Base-by-base conservation (phyloP, 2,329 filamentous ascomycete species). In the Clarireedia monteithiana region DNA sequence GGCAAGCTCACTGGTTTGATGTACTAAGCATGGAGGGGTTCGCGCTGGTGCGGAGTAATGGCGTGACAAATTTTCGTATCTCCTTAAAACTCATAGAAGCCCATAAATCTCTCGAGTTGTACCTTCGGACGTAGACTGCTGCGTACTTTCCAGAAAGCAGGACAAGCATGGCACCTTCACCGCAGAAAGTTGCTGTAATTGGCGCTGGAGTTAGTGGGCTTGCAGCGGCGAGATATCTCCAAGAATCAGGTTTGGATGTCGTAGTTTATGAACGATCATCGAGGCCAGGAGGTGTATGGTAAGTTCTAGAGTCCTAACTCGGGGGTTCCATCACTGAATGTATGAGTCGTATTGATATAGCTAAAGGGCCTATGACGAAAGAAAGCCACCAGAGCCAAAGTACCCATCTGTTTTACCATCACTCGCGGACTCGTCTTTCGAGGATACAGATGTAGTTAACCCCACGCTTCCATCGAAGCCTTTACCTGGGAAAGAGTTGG, bases 251-350 rank as follows among this genome's bases (percentile, higher is more conserved):
- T 0, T 54, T 78, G 4, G 70, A 80, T 7, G 76, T 81, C 1
- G 76, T 73, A 0, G 73, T 83, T 0, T 82, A 78, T 59, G 80
- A 84, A 59, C 71, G 81, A 53, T 76, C 73, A 4, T 69, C 70
- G 53, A 73, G 70, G 15, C 72, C 75, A n/a, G 80, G 81, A 2
- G 80, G 81, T 14, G 73, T 81, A 27, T 83, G 81, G 80, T 64
- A 23, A 34, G 55, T 46, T 30, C 1, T 12, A 10, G 1, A 10
- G 4, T 39, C 34, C 17, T 44, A 48, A 39, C 9, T n/a, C 38
- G 7, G 12, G 2, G 15, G 20, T 20, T 4, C 14, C 17, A 4
- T 7, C 14, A 5, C 14, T 4, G 14, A 1, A 24, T 9, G 34
- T 14, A 34, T 6, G 20, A 52, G 4, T 15, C 3, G 6, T 14